These are phyloP conservation scores for Aphanomyces astaci DNA, from an alignment of 352 stramenopile genomes.

Conservation along the genomic window DNA sequence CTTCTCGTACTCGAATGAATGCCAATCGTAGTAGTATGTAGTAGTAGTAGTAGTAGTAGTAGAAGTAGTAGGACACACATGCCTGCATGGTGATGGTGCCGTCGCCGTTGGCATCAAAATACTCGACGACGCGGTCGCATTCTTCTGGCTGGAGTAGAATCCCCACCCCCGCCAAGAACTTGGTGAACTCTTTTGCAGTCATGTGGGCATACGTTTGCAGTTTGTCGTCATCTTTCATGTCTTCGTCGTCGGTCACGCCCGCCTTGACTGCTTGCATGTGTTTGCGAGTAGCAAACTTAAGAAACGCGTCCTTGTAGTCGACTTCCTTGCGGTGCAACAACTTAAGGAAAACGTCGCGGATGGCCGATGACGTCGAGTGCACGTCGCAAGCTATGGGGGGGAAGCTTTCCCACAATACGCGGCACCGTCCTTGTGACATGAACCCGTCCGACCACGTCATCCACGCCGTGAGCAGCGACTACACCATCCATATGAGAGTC, in stretches of 20 bases:
- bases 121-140: constrained; percentile 69
- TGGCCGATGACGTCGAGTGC: constrained; percentile 75
- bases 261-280: constrained; percentile 48
- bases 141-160: constrained; percentile 78
- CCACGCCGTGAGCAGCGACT: constrained; percentile 70
- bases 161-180: constrained; percentile 56
- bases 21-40: no score
- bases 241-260: constrained; percentile 43
- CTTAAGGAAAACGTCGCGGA: constrained; percentile 88
- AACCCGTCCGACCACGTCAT: constrained; percentile 74
- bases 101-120: constrained; percentile 76
- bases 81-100: constrained; percentile 43
- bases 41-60: no score
- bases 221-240: constrained; percentile 56
- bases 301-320: constrained; percentile 77
- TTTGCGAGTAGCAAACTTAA: constrained; percentile 51
- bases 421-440: constrained; percentile 37
- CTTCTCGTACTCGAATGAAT: no score
- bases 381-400: constrained; percentile 79
- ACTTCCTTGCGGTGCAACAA: constrained; percentile 80
- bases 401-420: constrained; percentile 84
- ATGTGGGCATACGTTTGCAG: constrained; percentile 49
- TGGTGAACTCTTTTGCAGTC: constrained; percentile 41
- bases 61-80: background rate
- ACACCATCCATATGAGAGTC: background rate